Evolutionary conservation across 2,329 filamentous ascomycete genomes (phyloP).

Genomic region (Trichoderma polysporum): DNA sequence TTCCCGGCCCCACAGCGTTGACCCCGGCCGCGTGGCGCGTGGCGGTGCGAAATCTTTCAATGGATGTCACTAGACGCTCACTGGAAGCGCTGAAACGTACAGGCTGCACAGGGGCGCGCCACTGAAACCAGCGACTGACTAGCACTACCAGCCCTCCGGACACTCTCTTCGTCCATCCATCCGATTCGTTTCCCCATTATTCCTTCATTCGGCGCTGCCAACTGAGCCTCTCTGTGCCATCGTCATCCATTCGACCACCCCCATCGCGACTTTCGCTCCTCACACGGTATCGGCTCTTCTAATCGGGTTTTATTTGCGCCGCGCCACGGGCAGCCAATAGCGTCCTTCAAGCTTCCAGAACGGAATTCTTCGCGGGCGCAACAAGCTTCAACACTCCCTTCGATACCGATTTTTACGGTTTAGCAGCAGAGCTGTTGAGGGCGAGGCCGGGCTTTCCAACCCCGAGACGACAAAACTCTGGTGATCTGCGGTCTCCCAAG

Average conservation of each 20-base stretch:
- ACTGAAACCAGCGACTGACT: slow-evolving; percentile 2
- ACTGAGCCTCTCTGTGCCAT: slow-evolving; percentile 5
- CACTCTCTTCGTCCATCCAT: not conserved
- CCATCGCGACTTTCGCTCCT: not conserved
- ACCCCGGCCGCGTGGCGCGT: slow-evolving; percentile 27
- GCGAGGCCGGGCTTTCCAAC: not conserved
- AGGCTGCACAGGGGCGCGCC: not conserved
- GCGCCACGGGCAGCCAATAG: not conserved
- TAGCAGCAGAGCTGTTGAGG: no score
- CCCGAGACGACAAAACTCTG: not conserved
- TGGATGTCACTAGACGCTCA: not conserved
- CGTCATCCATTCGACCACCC: slow-evolving; percentile 10
- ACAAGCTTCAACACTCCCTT: not conserved
- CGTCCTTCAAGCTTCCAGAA: not conserved
- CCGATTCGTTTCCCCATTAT: not conserved
- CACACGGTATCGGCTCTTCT: not conserved
- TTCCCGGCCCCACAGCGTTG: slow-evolving; percentile 17
- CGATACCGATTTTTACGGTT: not conserved
- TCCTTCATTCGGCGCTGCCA: not conserved
- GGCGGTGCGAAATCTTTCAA: slow-evolving; percentile 25
- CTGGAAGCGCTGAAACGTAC: slow-evolving; percentile 5
- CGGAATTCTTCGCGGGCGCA: not conserved
- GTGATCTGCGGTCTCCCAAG: no score
- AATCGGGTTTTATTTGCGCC: not conserved
- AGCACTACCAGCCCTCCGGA: not conserved